These are phyloP conservation scores for Trichoderma sp. DNA, from an alignment of 2,329 filamentous ascomycete genomes.

Conservation along the genomic window DNA sequence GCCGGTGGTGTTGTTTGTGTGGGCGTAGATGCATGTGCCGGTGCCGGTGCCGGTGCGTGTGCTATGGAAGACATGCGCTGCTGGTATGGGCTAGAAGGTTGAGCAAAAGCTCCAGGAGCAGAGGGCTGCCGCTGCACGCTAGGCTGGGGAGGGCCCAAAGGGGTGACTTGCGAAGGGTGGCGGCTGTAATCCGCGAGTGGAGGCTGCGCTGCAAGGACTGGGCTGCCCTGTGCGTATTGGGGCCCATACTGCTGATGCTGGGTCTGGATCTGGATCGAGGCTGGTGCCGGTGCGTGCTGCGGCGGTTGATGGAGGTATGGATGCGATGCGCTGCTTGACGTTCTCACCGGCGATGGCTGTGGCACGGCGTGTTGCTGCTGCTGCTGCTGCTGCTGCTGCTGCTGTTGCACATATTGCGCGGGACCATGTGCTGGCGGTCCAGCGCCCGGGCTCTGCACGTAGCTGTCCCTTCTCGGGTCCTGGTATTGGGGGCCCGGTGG, in stretches of 20 bases:
- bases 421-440: constrained; percentile 37
- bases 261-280: constrained; percentile 61
- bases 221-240: constrained; percentile 58
- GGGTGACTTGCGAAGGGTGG: constrained; percentile 59
- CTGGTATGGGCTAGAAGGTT: constrained; percentile 64
- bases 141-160: constrained; percentile 56
- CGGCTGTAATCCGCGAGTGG: constrained; percentile 50
- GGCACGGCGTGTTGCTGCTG: constrained; percentile 44
- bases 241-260: constrained; percentile 60
- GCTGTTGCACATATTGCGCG: constrained; percentile 44
- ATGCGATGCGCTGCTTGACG: constrained; percentile 45
- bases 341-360: constrained; percentile 55
- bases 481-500: constrained; percentile 46
- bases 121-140: constrained; percentile 50
- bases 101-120: constrained; percentile 47
- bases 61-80: constrained; percentile 48
- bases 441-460: constrained; percentile 47
- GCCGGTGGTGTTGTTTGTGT: not conserved
- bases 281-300: constrained; percentile 60
- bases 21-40: constrained; percentile 32
- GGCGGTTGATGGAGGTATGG: constrained; percentile 54
- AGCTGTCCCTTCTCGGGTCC: constrained; percentile 53
- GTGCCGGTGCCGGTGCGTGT: constrained; percentile 37
- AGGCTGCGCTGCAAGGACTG: constrained; percentile 51
- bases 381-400: not conserved